These are phyloP conservation scores for Xylaria sp. DNA, from an alignment of 2,329 filamentous ascomycete genomes.

Conservation along the genomic window DNA sequence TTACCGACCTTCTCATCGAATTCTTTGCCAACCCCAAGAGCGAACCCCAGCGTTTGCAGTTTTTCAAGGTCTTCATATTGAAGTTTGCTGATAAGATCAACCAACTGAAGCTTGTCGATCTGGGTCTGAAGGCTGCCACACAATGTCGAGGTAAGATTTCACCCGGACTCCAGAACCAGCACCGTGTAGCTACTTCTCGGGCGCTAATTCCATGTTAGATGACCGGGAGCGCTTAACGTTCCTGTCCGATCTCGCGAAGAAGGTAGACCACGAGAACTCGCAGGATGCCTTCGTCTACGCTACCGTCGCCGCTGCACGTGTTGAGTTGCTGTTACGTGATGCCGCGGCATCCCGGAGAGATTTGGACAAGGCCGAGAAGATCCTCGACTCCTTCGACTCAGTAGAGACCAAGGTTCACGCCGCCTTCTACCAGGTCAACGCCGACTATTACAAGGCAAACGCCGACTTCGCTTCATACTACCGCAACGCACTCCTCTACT, in stretches of 20 bases:
- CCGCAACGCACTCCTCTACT: constrained; percentile 95
- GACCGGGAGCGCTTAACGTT: constrained; percentile 87
- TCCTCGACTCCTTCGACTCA: constrained; percentile 90
- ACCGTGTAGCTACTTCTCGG: neutral
- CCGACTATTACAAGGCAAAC: constrained; percentile 93
- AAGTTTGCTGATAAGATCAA: constrained; percentile 99
- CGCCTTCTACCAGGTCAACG: constrained; percentile 94
- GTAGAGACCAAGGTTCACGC: constrained; percentile 97
- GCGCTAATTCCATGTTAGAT: constrained; percentile 63
- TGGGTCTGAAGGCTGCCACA: constrained; percentile 86
- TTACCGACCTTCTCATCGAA: constrained; percentile 86
- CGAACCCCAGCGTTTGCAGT: constrained; percentile 82
- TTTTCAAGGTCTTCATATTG: constrained; percentile 95
- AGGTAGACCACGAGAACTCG: constrained; percentile 90
- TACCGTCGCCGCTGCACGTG: constrained; percentile 86
- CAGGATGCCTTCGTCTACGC: constrained; percentile 97
- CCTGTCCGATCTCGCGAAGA: constrained; percentile 82
- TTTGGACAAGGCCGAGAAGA: constrained; percentile 85
- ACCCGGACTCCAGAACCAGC: neutral
- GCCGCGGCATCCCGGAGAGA: constrained; percentile 86
- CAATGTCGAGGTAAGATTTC: constrained; percentile 75
- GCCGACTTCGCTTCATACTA: constrained; percentile 97
- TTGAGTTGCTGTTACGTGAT: constrained; percentile 83
- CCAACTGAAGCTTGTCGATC: constrained; percentile 93
- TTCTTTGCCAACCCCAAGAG: constrained; percentile 89